Percentiles rank a stretch among this genome's conserved stretches.
Evolutionary conservation across 2,329 filamentous ascomycete species (phyloP).

Genomic region (Talaromyces piceae): DNA sequence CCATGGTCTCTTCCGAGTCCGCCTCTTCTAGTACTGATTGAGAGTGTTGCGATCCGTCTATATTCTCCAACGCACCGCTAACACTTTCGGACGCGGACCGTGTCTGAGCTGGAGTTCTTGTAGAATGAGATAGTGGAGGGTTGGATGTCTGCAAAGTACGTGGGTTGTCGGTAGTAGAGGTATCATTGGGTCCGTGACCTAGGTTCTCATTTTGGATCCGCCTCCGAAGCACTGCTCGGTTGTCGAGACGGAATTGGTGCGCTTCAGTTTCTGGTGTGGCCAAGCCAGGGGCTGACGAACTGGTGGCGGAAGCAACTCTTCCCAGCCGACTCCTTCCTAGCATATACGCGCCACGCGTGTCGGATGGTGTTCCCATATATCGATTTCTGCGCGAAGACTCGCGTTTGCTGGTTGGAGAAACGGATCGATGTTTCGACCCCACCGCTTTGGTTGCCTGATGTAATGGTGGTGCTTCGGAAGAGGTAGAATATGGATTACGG

Average conservation of each 20-base stretch:
- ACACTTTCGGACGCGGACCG: constrained; percentile 12
- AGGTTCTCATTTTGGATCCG: constrained; percentile 27
- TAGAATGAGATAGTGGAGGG: constrained; percentile 13
- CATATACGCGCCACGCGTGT: constrained; percentile 29
- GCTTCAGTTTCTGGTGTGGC: constrained; percentile 36
- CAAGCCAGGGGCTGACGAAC: constrained; percentile 27
- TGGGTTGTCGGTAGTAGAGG: constrained; percentile 15
- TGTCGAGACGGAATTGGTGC: constrained; percentile 21
- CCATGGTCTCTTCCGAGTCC: constrained; percentile 14
- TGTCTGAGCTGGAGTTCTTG: constrained; percentile 9
- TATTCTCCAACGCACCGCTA: constrained; percentile 6
- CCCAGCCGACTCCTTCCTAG: constrained; percentile 16
- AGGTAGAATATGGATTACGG: constrained; percentile 25
- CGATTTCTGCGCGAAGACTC: constrained; percentile 39
- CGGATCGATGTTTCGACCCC: constrained; percentile 40
- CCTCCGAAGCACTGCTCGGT: constrained; percentile 19
- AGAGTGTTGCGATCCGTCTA: constrained; percentile 9
- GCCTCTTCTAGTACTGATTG: constrained; percentile 11
- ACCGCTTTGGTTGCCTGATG: constrained; percentile 20
- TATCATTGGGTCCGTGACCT: constrained; percentile 26
- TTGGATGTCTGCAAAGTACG: constrained; percentile 12
- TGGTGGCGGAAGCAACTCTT: constrained; percentile 18
- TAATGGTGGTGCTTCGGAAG: constrained; percentile 19
- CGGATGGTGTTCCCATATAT: constrained; percentile 35
- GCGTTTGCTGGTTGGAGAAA: constrained; percentile 47